Evolutionary conservation across 2,329 filamentous ascomycete species (phyloP).

Genomic region (Penicillium digitatum): DNA sequence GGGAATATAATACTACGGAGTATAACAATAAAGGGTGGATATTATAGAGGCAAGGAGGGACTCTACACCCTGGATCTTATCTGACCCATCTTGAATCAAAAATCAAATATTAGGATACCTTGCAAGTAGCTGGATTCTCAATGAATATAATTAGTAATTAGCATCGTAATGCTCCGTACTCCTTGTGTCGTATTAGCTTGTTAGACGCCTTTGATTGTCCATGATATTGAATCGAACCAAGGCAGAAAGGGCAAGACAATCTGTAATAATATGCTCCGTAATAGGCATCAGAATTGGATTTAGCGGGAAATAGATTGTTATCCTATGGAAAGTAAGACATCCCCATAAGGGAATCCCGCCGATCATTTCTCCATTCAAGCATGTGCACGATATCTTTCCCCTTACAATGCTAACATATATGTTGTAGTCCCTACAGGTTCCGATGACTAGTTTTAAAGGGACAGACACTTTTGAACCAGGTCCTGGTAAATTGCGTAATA

Average conservation of each 20-base stretch:
- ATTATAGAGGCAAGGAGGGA: background rate
- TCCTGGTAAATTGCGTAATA: slow-evolving; percentile 16
- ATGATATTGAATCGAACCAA: slow-evolving; percentile 1
- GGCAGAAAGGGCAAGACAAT: background rate
- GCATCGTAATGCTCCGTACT: background rate
- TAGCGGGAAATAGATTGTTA: background rate
- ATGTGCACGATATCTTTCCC: background rate
- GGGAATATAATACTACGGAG: background rate
- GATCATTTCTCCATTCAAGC: background rate
- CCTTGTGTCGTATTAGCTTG: background rate
- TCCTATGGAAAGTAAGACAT: background rate
- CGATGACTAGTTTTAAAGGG: background rate
- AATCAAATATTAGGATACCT: slow-evolving; percentile 3
- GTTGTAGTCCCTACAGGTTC: background rate
- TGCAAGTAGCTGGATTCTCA: background rate
- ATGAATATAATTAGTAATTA: slow-evolving; percentile 8
- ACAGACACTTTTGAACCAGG: background rate
- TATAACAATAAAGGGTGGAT: background rate
- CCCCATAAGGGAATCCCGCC: background rate
- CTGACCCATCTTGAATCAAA: background rate
- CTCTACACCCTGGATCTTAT: background rate
- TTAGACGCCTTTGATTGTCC: background rate
- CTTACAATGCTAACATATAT: background rate
- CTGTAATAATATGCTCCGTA: background rate
- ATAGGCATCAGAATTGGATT: background rate